These are phyloP conservation scores for Hypoxylon lenormandii DNA, from an alignment of 495 filamentous ascomycete genomes.

Conservation along the genomic window DNA sequence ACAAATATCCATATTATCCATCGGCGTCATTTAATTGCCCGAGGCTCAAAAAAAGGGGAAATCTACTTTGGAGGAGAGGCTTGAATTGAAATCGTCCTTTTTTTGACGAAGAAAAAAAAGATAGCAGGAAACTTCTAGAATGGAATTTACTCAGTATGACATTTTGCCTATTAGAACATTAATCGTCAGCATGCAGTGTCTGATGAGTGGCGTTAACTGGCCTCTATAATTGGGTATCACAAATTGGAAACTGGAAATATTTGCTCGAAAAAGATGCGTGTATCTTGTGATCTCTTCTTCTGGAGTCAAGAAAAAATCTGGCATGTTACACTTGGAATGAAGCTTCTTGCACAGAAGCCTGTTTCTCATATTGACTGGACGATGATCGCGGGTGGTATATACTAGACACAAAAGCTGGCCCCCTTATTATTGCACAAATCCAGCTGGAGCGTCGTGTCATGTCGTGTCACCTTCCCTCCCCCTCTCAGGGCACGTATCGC, in stretches of 20 bases:
- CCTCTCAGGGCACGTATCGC: neutral
- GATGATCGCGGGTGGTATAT: constrained; percentile 25
- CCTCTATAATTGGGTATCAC: neutral
- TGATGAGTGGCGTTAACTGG: neutral
- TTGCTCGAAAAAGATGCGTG: too few species aligned
- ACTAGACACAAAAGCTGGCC: constrained; percentile 20
- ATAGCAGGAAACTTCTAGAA: neutral
- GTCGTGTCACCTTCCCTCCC: neutral
- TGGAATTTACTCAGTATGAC: neutral
- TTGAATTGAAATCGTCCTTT: neutral
- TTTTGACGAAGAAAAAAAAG: neutral
- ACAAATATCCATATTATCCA: neutral
- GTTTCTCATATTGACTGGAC: constrained; percentile 28
- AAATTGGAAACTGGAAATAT: too few species aligned
- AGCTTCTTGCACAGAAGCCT: neutral
- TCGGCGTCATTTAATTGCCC: neutral
- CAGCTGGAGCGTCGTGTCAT: constrained; percentile 3
- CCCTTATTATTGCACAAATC: constrained; percentile 33
- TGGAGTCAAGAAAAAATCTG: neutral
- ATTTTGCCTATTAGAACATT: neutral
- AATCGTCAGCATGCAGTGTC: neutral
- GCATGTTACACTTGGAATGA: constrained; percentile 1
- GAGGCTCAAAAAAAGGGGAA: neutral
- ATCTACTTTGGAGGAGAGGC: neutral
- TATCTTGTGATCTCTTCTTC: neutral